Base-by-base conservation (phyloP, 139 green algal species). In the Zygnema circumcarinatum region DNA sequence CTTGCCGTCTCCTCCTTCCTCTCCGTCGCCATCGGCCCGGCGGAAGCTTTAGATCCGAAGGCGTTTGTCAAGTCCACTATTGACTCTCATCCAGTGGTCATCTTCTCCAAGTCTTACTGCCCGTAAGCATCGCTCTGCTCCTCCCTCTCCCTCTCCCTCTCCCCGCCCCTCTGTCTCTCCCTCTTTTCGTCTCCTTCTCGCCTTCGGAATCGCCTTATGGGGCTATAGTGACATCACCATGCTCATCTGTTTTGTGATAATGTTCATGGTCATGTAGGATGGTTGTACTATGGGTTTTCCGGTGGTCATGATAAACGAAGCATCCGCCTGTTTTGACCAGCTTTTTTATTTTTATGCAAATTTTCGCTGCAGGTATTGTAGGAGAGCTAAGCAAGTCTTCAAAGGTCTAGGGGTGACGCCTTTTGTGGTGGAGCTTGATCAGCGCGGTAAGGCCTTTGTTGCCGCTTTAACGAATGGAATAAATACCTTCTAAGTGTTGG, bases 301-400 rank as follows among this genome's bases (percentile, higher is more conserved):
- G n/a, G n/a, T n/a, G n/a, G n/a, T n/a, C n/a, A n/a, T n/a, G n/a
- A n/a, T n/a, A n/a, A n/a, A n/a, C n/a, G n/a, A n/a, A n/a, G n/a
- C n/a, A n/a, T n/a, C n/a, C n/a, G n/a, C n/a, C n/a, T n/a, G n/a
- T n/a, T n/a, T n/a, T n/a, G n/a, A n/a, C n/a, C n/a, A n/a, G n/a
- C n/a, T n/a, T n/a, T n/a, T n/a, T n/a, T n/a, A n/a, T n/a, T n/a
- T n/a, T n/a, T n/a, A n/a, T n/a, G n/a, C n/a, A n/a, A n/a, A n/a
- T n/a, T n/a, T n/a, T n/a, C n/a, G n/a, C n/a, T n/a, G 11, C 69
- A 78, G 69, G 7, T 93, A 91, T 81, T 95, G 84, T 68, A 82
- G 74, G 53, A 87, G 94, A 84, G 94, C 94, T 79, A 96, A 96
- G 80, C 74, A 67, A 33, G 87, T 95, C 29, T 95, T 96, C 69